Evolutionary conservation across 75 land plant species (phyloP).

Genomic region (Sequoiadendron giganteum): DNA sequence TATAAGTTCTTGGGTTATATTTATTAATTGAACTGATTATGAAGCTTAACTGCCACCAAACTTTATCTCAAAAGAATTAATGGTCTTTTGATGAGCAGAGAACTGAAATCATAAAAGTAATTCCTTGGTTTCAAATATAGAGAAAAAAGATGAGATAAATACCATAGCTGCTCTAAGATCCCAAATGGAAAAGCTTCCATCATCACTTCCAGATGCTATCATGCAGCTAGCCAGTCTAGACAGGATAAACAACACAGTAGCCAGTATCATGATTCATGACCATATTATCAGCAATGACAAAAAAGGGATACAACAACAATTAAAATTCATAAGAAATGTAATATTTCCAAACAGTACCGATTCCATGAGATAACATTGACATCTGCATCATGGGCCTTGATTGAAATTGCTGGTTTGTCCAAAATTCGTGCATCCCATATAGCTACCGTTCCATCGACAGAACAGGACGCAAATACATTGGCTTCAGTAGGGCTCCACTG

Average conservation of each 20-base stretch:
- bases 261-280: not conserved
- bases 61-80: not conserved
- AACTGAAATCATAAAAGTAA: not conserved
- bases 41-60: not conserved
- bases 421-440: slow-evolving; percentile 88
- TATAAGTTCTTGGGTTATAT: not conserved
- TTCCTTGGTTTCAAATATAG: not conserved
- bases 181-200: slow-evolving; percentile 92
- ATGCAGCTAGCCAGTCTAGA: slow-evolving; percentile 85
- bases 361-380: slow-evolving; percentile 99
- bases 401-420: slow-evolving; percentile 46
- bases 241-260: not conserved
- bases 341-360: slow-evolving; percentile 39
- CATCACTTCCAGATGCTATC: slow-evolving; percentile 97
- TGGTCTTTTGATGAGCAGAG: not conserved
- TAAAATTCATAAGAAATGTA: not conserved
- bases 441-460: slow-evolving; percentile 77
- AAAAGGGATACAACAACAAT: not conserved
- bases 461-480: slow-evolving; percentile 95
- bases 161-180: slow-evolving; percentile 90
- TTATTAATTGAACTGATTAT: not conserved
- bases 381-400: slow-evolving; percentile 95
- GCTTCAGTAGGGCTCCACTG: slow-evolving; percentile 99
- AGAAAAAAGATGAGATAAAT: slow-evolving; percentile 1
- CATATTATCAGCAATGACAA: not conserved